These are phyloP conservation scores for Salix udensis DNA, from an alignment of 345 rosid genomes.

Conservation along the genomic window DNA sequence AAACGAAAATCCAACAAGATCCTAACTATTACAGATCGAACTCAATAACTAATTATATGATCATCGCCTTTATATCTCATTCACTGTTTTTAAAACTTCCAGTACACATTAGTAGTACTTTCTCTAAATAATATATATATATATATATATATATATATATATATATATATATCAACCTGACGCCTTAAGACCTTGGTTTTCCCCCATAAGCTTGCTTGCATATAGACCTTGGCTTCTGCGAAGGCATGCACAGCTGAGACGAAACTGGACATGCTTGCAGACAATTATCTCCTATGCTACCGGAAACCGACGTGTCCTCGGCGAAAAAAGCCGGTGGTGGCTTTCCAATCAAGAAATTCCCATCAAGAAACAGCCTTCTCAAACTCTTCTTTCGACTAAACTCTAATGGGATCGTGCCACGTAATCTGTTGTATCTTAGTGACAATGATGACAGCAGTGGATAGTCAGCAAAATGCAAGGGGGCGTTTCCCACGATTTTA, in stretches of 20 bases:
- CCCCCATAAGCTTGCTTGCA: slow-evolving; percentile 84
- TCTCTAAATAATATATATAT: neutral
- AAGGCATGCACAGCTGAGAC: slow-evolving; percentile 66
- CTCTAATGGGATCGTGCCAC: slow-evolving; percentile 64
- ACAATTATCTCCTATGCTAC: slow-evolving; percentile 91
- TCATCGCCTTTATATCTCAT: neutral
- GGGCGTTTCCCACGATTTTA: slow-evolving; percentile 47
- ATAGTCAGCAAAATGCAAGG: slow-evolving; percentile 49
- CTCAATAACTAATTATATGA: neutral
- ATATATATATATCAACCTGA: neutral
- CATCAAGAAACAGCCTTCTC: slow-evolving; percentile 66
- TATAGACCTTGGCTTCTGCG: slow-evolving; percentile 63
- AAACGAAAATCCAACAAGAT: neutral
- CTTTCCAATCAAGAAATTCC: slow-evolving; percentile 77
- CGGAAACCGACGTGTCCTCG: slow-evolving; percentile 36
- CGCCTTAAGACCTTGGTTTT: slow-evolving; percentile 46
- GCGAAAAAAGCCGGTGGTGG: slow-evolving; percentile 57
- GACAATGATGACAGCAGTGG: slow-evolving; percentile 66
- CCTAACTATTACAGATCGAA: neutral
- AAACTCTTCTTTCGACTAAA: slow-evolving; percentile 50
- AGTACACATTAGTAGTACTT: neutral
- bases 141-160: neutral
- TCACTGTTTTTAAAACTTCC: neutral
- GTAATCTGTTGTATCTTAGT: slow-evolving; percentile 61
- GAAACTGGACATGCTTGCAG: slow-evolving; percentile 69